A percentile compares a stretch with the other conserved stretches of the same genome.
These are phyloP conservation scores for Melaleuca quinquenervia DNA, from an alignment of 345 rosid species.

Conservation along the genomic window DNA sequence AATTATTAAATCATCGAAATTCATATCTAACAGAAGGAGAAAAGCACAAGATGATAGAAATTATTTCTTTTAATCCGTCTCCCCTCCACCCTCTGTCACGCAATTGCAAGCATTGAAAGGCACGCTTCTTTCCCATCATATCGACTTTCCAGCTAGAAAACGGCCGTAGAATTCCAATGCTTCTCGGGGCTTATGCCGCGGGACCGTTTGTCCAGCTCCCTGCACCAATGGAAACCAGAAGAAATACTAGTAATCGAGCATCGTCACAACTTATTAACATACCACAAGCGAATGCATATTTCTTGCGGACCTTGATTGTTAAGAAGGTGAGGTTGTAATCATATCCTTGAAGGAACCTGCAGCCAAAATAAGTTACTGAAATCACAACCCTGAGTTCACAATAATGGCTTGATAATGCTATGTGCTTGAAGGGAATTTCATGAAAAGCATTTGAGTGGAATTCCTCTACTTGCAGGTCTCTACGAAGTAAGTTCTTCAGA, in stretches of 20 bases:
- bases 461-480: no score
- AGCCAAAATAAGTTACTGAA: no score
- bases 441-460: no score
- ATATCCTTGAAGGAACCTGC: background rate
- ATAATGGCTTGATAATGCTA: background rate
- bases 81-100: no score
- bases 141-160: conserved; percentile 44
- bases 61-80: no score
- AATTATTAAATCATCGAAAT: no score
- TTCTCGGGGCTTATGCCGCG: conserved; percentile 75
- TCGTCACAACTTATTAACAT: background rate
- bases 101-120: no score
- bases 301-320: background rate
- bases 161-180: conserved; percentile 66
- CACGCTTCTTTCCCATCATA: conserved; percentile 6
- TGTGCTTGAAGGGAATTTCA: no score
- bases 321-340: background rate
- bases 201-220: conserved; percentile 89
- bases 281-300: background rate
- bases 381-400: background rate
- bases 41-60: no score
- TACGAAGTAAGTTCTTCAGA: background rate
- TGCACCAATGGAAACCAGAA: conserved; percentile 4
- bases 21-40: no score
- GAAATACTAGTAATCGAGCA: background rate